Base-by-base conservation (phyloP, 2,329 filamentous ascomycete genomes). In the Pseudogymnoascus sp. region DNA sequence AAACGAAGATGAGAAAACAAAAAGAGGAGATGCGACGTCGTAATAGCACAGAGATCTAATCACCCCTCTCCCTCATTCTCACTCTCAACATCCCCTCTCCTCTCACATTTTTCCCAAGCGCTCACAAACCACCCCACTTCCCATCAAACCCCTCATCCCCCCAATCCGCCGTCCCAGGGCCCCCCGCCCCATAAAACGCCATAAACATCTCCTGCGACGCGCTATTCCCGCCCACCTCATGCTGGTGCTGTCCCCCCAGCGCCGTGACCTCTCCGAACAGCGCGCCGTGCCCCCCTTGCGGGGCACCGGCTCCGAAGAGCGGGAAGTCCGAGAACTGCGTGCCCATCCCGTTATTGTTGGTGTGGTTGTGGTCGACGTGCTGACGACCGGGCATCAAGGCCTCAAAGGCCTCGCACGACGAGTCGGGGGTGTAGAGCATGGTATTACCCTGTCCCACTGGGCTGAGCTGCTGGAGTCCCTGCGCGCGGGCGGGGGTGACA, bases 351-450 rank as follows among this genome's bases (percentile, higher is more conserved):
- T 40, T 40, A 5, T 36, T 36, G 15, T 47, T 47, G 42, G 4
- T 28, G 44, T 50, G 21, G 23, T 26, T 50, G 2, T 26, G 26
- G 2, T 53, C 26, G 2, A n/a, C 26, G 7, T 53, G 47, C 15
- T 31, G 47, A 23, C 47, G 21, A 50, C 15, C 26, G 4, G 47
- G 47, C 47, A 53, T 53, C 9, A 53, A 3, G 9, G 47, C 71
- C 63, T 91, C 87, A 65, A 91, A 88, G 26, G 85, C 79, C 23
- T 84, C 82, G 17, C 78, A 77, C 65, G 85, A 74, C 0, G 86
- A 87, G 44, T 81, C 80, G 59, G 88, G 86, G 9, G 88, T 88
- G 75, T 82, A 88, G 33, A 91, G 80, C 77, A 90, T 89, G 1
- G 85, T 78, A 65, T 88, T 86, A 36, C 83, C 81, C 69, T 90